Conservation (phyloP, 257 asterid genomes). For the Solanum etuberosum region DNA sequence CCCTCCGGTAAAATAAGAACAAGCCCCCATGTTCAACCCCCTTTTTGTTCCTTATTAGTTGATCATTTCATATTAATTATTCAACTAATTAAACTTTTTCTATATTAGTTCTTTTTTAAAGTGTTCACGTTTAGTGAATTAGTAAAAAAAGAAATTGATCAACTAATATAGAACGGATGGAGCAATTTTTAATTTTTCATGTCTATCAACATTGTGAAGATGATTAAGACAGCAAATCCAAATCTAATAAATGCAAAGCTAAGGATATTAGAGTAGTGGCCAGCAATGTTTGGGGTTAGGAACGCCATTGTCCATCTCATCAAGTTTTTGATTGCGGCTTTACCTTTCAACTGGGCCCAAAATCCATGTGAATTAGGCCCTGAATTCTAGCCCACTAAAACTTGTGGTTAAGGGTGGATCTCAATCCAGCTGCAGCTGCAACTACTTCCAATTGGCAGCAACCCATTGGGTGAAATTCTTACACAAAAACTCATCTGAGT, state of each 20-base stretch:
- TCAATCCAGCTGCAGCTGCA: not conserved
- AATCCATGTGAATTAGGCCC: not conserved
- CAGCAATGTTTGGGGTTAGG: not conserved
- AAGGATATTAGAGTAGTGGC: not conserved
- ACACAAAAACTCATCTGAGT: not conserved
- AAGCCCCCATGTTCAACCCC: no score
- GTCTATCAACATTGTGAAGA: not conserved
- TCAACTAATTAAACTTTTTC: fast-evolving
- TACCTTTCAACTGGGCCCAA: constrained; percentile 5
- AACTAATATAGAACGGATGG: no score
- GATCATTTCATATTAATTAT: no score
- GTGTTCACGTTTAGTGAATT: no score
- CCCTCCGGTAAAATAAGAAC: no score
- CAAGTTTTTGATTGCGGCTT: not conserved
- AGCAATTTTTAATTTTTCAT: not conserved
- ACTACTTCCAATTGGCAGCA: not conserved
- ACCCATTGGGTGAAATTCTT: not conserved
- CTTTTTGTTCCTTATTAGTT: no score
- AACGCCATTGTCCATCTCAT: not conserved
- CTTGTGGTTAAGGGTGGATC: constrained; percentile 7
- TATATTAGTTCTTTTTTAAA: no score
- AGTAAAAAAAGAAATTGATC: no score
- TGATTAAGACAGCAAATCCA: not conserved
- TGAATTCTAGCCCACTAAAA: not conserved
- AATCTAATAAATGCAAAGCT: not conserved